A percentile compares a stretch with the other conserved stretches of the same genome.
Evolutionary conservation across 495 filamentous ascomycete species (phyloP).

Genomic region (Hypomontagnella monticulosa): DNA sequence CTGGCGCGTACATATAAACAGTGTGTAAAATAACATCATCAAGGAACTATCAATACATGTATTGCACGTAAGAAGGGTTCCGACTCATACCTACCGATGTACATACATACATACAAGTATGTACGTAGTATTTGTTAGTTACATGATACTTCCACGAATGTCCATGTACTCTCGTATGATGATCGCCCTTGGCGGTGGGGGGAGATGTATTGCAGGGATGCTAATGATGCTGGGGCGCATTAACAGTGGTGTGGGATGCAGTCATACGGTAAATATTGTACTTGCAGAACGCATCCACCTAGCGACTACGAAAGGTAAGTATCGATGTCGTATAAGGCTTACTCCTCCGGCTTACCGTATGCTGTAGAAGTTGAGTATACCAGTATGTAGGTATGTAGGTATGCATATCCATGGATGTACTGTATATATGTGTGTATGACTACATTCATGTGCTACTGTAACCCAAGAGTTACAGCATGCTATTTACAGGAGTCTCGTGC

Average conservation of each 20-base stretch:
- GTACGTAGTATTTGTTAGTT: not conserved
- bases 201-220: slow-evolving; percentile 18
- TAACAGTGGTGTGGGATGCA: slow-evolving; percentile 25
- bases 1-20: not conserved
- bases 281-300: slow-evolving; percentile 5
- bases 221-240: slow-evolving; percentile 30
- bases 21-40: not conserved
- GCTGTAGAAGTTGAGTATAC: not conserved
- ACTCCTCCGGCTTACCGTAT: slow-evolving; percentile 6
- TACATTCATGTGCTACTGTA: slow-evolving; percentile 25
- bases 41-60: not conserved
- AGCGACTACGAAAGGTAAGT: not conserved
- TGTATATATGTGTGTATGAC: slow-evolving; percentile 14
- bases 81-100: not conserved
- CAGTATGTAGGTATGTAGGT: not conserved
- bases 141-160: not conserved
- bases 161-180: slow-evolving; percentile 35
- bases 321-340: slow-evolving; percentile 24
- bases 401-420: too few relatives aligned
- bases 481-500: slow-evolving; percentile 7
- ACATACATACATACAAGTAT: not conserved
- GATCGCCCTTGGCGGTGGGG: slow-evolving; percentile 42
- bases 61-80: not conserved
- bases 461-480: slow-evolving; percentile 18
- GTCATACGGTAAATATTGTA: slow-evolving; percentile 29